A percentile compares a stretch with the other conserved stretches of the same genome.
These are phyloP conservation scores for Hibiscus trionum DNA, from an alignment of 345 rosid species.

Conservation along the genomic window DNA sequence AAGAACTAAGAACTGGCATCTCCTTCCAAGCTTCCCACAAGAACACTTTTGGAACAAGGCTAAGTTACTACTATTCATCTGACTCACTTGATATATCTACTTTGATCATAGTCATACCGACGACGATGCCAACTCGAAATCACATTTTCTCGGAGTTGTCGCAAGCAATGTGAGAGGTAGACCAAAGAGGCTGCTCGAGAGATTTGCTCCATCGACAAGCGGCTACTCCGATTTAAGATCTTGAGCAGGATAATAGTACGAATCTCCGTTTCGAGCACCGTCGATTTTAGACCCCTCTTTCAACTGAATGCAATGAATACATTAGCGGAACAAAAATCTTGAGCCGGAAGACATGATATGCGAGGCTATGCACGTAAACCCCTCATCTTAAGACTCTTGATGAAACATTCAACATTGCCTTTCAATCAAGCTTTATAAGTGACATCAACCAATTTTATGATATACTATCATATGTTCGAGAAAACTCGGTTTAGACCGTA, in stretches of 20 bases:
- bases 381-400: not conserved
- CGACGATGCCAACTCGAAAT: slow-evolving; percentile 12
- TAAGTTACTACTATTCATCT: slow-evolving; percentile 20
- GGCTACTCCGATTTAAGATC: slow-evolving; percentile 33
- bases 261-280: slow-evolving; percentile 27
- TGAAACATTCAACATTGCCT: not conserved
- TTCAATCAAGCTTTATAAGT: not conserved
- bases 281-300: slow-evolving; percentile 23
- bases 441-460: too few species aligned
- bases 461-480: not conserved
- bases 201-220: not conserved
- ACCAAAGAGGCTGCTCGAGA: not conserved
- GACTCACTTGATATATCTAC: slow-evolving; percentile 8
- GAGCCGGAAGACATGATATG: not conserved
- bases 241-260: not conserved
- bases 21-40: slow-evolving; percentile 11
- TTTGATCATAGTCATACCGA: slow-evolving; percentile 7
- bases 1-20: not conserved
- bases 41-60: slow-evolving; percentile 1
- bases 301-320: slow-evolving; percentile 26
- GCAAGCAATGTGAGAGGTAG: not conserved
- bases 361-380: not conserved
- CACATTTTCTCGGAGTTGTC: slow-evolving; percentile 5
- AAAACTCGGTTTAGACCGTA: not conserved
- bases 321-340: not conserved